Percentiles rank a stretch among this genome's conserved stretches.
Conservation (phyloP, 2,329 filamentous ascomycete species). For the Nothophaeocryptopus gaeumannii region DNA sequence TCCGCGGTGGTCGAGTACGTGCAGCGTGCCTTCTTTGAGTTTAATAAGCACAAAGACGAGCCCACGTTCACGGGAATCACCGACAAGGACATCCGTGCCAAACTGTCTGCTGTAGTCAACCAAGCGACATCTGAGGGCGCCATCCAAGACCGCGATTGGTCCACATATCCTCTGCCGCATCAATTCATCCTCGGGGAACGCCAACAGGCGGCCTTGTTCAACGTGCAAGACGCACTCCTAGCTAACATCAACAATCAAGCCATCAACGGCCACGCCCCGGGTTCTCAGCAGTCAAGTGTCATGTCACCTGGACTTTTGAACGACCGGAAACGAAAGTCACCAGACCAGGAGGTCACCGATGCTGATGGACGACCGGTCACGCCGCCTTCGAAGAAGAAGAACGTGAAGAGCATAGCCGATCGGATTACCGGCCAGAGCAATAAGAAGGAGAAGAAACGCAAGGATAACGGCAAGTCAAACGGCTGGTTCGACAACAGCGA, state of each 20-base stretch:
- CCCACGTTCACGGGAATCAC: constrained; percentile 42
- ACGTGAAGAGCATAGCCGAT: constrained; percentile 64
- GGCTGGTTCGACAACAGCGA: constrained; percentile 54
- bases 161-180: constrained; percentile 78
- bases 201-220: constrained; percentile 42
- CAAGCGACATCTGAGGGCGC: constrained; percentile 68
- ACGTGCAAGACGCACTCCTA: constrained; percentile 23
- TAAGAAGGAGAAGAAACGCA: constrained; percentile 44
- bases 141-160: constrained; percentile 78
- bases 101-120: constrained; percentile 82
- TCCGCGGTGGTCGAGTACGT: constrained; percentile 83
- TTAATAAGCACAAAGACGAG: constrained; percentile 52
- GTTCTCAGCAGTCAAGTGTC: constrained; percentile 1
- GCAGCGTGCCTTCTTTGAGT: constrained; percentile 74
- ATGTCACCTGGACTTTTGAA: constrained; percentile 19
- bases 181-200: constrained; percentile 73
- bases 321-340: constrained; percentile 80
- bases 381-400: constrained; percentile 72
- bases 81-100: constrained; percentile 71
- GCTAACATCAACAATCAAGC: constrained; percentile 30
- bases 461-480: constrained; percentile 37
- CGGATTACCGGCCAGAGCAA: constrained; percentile 66
- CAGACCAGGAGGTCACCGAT: constrained; percentile 57
- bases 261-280: constrained; percentile 1
- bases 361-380: constrained; percentile 49